phyloP scores from a whole-genome alignment of 2,329 filamentous ascomycete genomes.

The Trichophyton equinum region DNA sequence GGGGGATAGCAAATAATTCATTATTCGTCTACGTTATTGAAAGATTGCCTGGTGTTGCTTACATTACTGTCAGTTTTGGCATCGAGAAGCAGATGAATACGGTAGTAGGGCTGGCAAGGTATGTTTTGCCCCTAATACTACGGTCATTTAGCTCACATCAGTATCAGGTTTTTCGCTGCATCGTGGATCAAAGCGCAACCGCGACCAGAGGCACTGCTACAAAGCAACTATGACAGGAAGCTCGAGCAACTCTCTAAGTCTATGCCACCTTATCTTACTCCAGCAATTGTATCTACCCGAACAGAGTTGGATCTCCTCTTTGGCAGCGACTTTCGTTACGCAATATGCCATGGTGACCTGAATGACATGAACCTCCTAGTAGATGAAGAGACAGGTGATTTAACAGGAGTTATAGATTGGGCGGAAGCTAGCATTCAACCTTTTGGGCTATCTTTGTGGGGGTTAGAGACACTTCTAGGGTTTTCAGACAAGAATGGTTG shows the following conservation, averaged over 20 bases:
- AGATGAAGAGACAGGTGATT: constrained; percentile 5
- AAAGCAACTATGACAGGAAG: not conserved
- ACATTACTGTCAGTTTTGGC: constrained; percentile 1
- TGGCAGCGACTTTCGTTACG: not conserved
- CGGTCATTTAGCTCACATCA: constrained; percentile 10
- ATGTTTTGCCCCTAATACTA: not conserved
- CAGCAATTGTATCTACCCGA: not conserved
- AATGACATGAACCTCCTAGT: constrained; percentile 3
- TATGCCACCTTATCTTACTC: not conserved
- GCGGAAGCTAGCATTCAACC: constrained; percentile 4
- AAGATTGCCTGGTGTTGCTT: constrained; percentile 6
- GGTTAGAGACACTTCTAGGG: not conserved
- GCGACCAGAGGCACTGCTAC: constrained; percentile 16
- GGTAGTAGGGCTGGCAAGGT: constrained; percentile 4
- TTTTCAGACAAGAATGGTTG: not conserved
- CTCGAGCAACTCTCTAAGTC: constrained; percentile 1
- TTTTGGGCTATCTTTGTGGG: not conserved
- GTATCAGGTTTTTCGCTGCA: constrained; percentile 1
- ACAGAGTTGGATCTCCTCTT: not conserved
- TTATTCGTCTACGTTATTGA: constrained; percentile 7
- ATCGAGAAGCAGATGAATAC: constrained; percentile 3
- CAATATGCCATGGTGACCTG: constrained; percentile 1
- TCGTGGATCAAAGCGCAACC: constrained; percentile 2
- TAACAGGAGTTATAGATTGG: constrained; percentile 5
- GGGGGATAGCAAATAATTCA: constrained; percentile 3